Conservation (phyloP, 1,284 basidiomycete genomes). For the Cryptococcus depauperatus region DNA sequence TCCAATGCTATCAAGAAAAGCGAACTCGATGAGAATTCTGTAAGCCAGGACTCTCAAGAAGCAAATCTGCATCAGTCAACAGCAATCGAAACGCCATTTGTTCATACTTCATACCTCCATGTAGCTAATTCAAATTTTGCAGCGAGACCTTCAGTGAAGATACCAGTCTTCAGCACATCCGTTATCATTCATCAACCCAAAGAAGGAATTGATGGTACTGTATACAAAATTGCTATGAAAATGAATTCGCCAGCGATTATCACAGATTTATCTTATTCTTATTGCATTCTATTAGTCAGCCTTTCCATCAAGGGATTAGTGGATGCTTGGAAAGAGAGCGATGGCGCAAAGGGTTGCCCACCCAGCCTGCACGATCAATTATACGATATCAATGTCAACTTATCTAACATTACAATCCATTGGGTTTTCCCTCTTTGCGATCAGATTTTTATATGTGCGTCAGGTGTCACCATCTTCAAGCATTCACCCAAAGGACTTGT, state of each 20-base stretch:
- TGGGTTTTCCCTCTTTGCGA: slow-evolving; percentile 41
- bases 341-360: too few species aligned
- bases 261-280: slow-evolving; percentile 63
- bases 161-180: slow-evolving; percentile 30
- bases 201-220: slow-evolving; percentile 7
- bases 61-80: slow-evolving; percentile 36
- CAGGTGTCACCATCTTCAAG: slow-evolving; percentile 21
- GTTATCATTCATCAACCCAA: slow-evolving; percentile 20
- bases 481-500: slow-evolving; percentile 16
- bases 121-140: slow-evolving; percentile 35
- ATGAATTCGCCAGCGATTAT: slow-evolving; percentile 42
- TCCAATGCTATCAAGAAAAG: slow-evolving; percentile 1
- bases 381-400: slow-evolving; percentile 23
- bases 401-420: slow-evolving; percentile 30
- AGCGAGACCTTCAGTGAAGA: slow-evolving; percentile 38
- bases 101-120: slow-evolving; percentile 23
- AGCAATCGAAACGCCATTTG: slow-evolving; percentile 10
- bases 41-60: slow-evolving; percentile 7
- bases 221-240: slow-evolving; percentile 21
- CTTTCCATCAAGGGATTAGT: slow-evolving; percentile 40
- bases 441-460: slow-evolving; percentile 31
- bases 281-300: slow-evolving; percentile 61
- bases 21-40: slow-evolving; percentile 9
- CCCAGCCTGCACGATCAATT: not conserved
- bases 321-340: slow-evolving; percentile 21